Conservation (phyloP, 768 basidiomycete species). For the Plicaturopsis crispa region DNA sequence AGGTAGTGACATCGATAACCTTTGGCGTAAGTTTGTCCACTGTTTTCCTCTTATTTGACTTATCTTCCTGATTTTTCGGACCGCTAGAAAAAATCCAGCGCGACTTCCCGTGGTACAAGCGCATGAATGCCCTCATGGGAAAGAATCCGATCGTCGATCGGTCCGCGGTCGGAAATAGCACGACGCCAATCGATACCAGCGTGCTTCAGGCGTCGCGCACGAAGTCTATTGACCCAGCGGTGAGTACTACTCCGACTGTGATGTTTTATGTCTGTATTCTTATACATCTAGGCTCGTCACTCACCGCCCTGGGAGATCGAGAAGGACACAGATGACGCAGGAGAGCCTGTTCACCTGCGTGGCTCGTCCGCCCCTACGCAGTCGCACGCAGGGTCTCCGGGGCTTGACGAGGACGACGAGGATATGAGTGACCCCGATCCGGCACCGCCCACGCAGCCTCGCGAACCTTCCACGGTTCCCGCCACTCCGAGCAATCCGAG, state of each 20-base stretch:
- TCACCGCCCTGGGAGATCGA: neutral
- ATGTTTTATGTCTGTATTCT: neutral
- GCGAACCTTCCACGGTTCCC: too few relatives aligned
- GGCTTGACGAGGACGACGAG: too few relatives aligned
- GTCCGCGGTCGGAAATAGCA: slow-evolving; percentile 14
- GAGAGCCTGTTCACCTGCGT: neutral
- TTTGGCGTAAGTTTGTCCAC: slow-evolving; percentile 5
- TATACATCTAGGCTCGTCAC: neutral
- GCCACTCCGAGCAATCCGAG: too few relatives aligned
- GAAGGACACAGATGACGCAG: neutral
- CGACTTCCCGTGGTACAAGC: slow-evolving; percentile 19
- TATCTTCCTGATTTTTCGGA: neutral
- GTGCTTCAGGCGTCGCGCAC: slow-evolving; percentile 5
- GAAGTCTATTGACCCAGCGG: neutral
- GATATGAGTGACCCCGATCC: too few relatives aligned
- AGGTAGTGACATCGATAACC: slow-evolving; percentile 5
- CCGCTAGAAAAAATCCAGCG: slow-evolving; percentile 14
- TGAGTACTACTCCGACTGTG: neutral
- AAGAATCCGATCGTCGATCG: slow-evolving; percentile 13
- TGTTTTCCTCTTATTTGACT: neutral
- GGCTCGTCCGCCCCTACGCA: neutral
- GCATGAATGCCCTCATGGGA: slow-evolving; percentile 12
- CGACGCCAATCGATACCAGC: slow-evolving; percentile 10
- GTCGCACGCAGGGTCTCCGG: too few relatives aligned
- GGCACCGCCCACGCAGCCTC: too few relatives aligned